Evolutionary conservation across 2,329 filamentous ascomycete genomes (phyloP), one percentile per base, ranked within the genome.

Genomic region (Chaetomium strumarium): DNA sequence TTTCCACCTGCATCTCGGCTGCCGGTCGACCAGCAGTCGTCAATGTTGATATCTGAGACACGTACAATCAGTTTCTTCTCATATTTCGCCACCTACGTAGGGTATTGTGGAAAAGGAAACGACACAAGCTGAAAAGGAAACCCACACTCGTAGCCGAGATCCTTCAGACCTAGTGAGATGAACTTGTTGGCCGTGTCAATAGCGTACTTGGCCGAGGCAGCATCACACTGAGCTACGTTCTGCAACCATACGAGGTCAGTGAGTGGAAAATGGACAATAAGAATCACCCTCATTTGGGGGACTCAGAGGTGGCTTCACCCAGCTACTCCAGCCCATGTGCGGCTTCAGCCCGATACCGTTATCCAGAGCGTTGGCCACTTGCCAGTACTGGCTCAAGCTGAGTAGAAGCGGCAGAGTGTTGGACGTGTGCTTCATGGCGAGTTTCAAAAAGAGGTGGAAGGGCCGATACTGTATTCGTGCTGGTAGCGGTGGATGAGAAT

Each of bases 31-130:
- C 58, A 60, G 45, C 58, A 60, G 48, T 60, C 56, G 47, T 60
- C 58, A 16, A 60, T 60, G 51, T 60, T 60, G 53, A 60, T 42
- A 44, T 60, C 53, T 55, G 17, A 9, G 30, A 33, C 30, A 33
- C 7, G 30, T 7, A 12, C 30, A 12, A 33, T n/a, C n/a, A n/a
- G n/a, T n/a, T n/a, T n/a, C n/a, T n/a, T n/a, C n/a, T n/a, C n/a
- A n/a, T n/a, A n/a, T n/a, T n/a, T n/a, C n/a, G n/a, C n/a, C n/a
- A n/a, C n/a, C n/a, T n/a, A n/a, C n/a, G n/a, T n/a, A n/a, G n/a
- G n/a, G n/a, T n/a, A n/a, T n/a, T n/a, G n/a, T n/a, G n/a, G n/a
- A n/a, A n/a, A n/a, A n/a, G n/a, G n/a, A n/a, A n/a, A n/a, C n/a
- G n/a, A n/a, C n/a, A n/a, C n/a, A n/a, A n/a, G n/a, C n/a, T n/a